Evolutionary conservation across 1,284 basidiomycete species (phyloP), one percentile per base, ranked within the genome.

Genomic region (Polyporus tsugae): DNA sequence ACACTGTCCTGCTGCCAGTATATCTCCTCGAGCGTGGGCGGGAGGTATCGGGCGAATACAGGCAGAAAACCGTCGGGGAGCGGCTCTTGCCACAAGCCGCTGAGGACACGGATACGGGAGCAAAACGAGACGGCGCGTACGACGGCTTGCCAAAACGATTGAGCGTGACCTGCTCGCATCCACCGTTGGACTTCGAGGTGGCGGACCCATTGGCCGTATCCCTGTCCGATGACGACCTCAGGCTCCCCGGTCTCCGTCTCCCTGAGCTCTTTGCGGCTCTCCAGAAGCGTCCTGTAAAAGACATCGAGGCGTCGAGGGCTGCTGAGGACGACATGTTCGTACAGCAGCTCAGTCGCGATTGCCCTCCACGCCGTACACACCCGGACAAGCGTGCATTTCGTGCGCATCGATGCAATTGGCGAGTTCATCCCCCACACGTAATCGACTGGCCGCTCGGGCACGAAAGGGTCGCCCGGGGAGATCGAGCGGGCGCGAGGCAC

Each of bases 311-410:
- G 70, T 2, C 72, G 68, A 4, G 64, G 38, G 66, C 76, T 73
- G 62, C 67, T 70, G 62, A 77, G 67, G 17, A 76, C 71, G 49
- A 87, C 73, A 72, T 87, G 83, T 66, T 83, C 80, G 73, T 87
- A 88, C 49, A 87, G 78, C 35, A 87, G 75, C 68, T 82, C 82
- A 22, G 81, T 70, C 4, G 83, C 80, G 58, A 86, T 74, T n/a
- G 70, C 68, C 65, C 84, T 80, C 87, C 86, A 89, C 10, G 79
- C 76, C 53, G 79, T 82, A 73, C 82, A 86, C n/a, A 88, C 87
- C 61, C 81, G 80, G 44, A 86, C 83, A 25, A 88, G 78, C 15
- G 80, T 76, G 70, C 84, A 81, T 72, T 87, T 88, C 25, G 85
- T 85, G 65, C 80, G 79, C 75, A 82, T 78, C 10, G 85, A 79